Evolutionary conservation across 2,329 filamentous ascomycete genomes (phyloP).

Genomic region (Uncinocarpus reesii): DNA sequence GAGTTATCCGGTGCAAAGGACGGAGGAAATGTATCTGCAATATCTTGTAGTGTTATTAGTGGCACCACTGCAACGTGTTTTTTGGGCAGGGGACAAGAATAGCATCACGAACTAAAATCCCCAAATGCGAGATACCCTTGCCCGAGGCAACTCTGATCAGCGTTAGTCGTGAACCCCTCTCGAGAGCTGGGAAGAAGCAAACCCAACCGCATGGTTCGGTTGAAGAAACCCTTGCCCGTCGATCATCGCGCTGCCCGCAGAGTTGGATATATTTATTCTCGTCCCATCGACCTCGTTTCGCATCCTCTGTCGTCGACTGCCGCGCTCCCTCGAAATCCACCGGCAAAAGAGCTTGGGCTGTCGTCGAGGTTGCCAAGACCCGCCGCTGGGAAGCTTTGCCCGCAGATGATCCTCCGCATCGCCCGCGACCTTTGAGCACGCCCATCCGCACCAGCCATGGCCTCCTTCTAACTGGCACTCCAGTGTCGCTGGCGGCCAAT

Average conservation of each 20-base stretch:
- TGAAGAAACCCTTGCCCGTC: constrained; percentile 7
- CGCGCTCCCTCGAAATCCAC: neutral
- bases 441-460: neutral
- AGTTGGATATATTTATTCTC: constrained; percentile 1
- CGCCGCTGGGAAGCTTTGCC: neutral
- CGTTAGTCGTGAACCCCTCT: neutral
- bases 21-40: too few species aligned
- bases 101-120: neutral
- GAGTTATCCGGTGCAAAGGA: too few species aligned
- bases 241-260: constrained; percentile 3
- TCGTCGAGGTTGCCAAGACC: constrained; percentile 4
- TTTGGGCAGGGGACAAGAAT: neutral
- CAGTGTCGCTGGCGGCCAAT: constrained; percentile 28
- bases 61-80: neutral
- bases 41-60: neutral
- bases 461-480: constrained; percentile 33
- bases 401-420: neutral
- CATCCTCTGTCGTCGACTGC: neutral
- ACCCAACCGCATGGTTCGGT: constrained; percentile 11
- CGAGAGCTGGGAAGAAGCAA: neutral
- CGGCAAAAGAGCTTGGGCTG: too few species aligned
- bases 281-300: neutral
- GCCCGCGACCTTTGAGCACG: neutral
- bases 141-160: constrained; percentile 2
- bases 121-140: constrained; percentile 3